Base-by-base conservation (phyloP, 192 early-diverging fungal genomes). In the Chytriomyces hyalinus region DNA sequence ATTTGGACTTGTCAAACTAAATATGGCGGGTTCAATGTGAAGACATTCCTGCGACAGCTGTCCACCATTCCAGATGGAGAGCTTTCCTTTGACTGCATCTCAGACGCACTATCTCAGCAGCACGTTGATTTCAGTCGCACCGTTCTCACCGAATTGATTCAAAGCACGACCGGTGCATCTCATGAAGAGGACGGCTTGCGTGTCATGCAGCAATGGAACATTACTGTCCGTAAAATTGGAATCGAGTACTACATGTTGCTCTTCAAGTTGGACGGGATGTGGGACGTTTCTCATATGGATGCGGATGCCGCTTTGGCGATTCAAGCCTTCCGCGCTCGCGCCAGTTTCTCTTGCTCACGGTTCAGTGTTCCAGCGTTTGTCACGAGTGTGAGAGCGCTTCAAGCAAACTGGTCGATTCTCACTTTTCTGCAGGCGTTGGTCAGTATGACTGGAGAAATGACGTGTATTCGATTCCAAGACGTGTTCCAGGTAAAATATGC, bases 291-390 rank as follows among this genome's bases (percentile, higher is more conserved):
- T 10, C 36, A 36, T 4, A 70, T 26, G 26, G 22, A 11, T 65
- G 77, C 45, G 36, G 77, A 66, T 66, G 46, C 28, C 3, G 49
- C 9, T 20, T 53, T 75, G 64, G n/a, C 51, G 26, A 48, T 75
- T 11, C 17, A 45, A 20, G 73, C 73, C 26, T 75, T 75, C 63
- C 44, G 46, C 47, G 8, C 73, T 49, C 13, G 64, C 64, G 44
- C 66, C 46, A 65, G 47, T 13, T 22, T 51, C 17, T 8, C 15
- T 8, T n/a, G 51, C 11, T 49, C 73, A 17, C 15, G 20, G 9
- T 75, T 75, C 63, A 65, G 49, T 75, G 73, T 75, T 11, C 45
- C 9, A 50, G 15, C 22, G 45, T 75, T 75, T 46, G n/a, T 75
- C 10, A n/a, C 20, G 7, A 48, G 17, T 6, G 44, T 11, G 6